These are phyloP conservation scores for Tetrahymena thermophila DNA, from an alignment of 73 alveolate genomes.

Conservation along the genomic window DNA sequence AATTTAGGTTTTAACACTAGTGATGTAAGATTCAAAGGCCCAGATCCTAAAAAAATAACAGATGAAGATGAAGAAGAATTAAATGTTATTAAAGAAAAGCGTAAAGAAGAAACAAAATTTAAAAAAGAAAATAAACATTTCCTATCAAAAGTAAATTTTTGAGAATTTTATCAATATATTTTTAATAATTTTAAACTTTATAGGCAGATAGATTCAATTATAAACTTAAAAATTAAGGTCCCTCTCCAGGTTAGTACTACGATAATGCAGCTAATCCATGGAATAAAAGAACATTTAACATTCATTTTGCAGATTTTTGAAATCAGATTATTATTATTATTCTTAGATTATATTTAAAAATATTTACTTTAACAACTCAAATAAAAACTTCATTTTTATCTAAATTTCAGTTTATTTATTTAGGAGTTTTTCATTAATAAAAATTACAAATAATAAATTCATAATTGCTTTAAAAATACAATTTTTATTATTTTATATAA, in stretches of 20 bases:
- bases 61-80: neutral
- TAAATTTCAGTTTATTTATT: too few species aligned
- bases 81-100: neutral
- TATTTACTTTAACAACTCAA: too few species aligned
- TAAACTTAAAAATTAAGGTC: neutral
- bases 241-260: slow-evolving; percentile 31
- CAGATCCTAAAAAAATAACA: neutral
- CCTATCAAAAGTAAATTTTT: neutral
- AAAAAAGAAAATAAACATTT: neutral
- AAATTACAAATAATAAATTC: too few species aligned
- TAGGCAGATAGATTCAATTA: slow-evolving; percentile 26
- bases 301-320: slow-evolving; percentile 21
- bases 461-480: too few species aligned
- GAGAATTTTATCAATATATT: neutral
- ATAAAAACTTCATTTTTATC: too few species aligned
- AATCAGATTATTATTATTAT: neutral
- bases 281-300: slow-evolving; percentile 35
- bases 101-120: neutral
- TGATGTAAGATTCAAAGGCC: neutral
- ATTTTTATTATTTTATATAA: too few species aligned
- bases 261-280: neutral
- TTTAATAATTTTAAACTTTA: neutral
- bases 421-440: too few species aligned
- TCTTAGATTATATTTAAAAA: too few species aligned
- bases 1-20: slow-evolving; percentile 18